Evolutionary conservation across 768 basidiomycete species (phyloP).

Genomic region (Hericium erinaceus): DNA sequence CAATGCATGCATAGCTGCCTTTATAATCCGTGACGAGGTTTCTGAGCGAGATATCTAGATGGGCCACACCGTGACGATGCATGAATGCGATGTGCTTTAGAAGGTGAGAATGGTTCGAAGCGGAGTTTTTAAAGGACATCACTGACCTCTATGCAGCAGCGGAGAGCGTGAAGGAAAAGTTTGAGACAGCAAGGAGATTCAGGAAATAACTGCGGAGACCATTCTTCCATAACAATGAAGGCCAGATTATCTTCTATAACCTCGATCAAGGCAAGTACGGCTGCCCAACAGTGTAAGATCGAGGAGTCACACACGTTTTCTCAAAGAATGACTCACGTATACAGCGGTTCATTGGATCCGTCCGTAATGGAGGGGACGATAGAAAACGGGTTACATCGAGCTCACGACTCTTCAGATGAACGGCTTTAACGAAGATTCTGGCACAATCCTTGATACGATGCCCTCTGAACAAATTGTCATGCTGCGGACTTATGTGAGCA

Average conservation of each 20-base stretch:
- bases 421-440: conserved; percentile 60
- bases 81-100: conserved; percentile 59
- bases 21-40: conserved; percentile 61
- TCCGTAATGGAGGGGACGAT: conserved; percentile 39
- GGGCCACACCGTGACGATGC: conserved; percentile 56
- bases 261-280: conserved; percentile 56
- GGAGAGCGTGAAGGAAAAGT: conserved; percentile 46
- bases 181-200: conserved; percentile 40
- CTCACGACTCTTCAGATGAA: conserved; percentile 54
- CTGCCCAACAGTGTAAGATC: conserved; percentile 26
- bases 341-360: conserved; percentile 64
- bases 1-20: conserved; percentile 63
- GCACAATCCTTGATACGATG: conserved; percentile 38
- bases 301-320: background rate
- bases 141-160: conserved; percentile 61
- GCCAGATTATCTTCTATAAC: conserved; percentile 40
- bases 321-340: conserved; percentile 42
- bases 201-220: conserved; percentile 55
- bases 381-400: conserved; percentile 48
- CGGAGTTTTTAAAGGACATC: background rate
- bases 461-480: conserved; percentile 66
- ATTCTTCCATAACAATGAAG: conserved; percentile 76
- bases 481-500: conserved; percentile 29
- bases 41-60: conserved; percentile 53
- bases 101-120: background rate